These are phyloP conservation scores for Colletotrichum lini DNA, from an alignment of 2,329 filamentous ascomycete genomes.

Conservation along the genomic window DNA sequence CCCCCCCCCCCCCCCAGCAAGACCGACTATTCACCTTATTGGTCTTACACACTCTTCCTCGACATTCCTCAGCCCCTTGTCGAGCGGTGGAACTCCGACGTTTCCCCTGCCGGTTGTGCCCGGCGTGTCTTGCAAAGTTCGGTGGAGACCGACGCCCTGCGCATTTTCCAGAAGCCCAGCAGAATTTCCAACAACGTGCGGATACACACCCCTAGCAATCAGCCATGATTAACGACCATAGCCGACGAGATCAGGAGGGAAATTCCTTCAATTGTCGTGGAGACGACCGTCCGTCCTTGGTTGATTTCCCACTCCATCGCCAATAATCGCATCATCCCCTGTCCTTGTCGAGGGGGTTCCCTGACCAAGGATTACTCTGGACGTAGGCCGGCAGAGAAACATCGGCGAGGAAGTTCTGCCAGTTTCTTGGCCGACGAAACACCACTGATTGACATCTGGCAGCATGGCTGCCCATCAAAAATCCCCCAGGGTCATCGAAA, in stretches of 20 bases:
- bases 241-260: slow-evolving; percentile 11
- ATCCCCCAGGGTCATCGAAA: not conserved
- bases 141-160: slow-evolving; percentile 31
- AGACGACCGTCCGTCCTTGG: not conserved
- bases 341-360: not conserved
- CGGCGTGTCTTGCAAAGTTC: slow-evolving; percentile 14
- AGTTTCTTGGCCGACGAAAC: slow-evolving; percentile 6
- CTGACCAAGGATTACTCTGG: no score
- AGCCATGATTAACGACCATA: not conserved
- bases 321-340: not conserved
- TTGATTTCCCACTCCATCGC: not conserved
- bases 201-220: slow-evolving; percentile 7
- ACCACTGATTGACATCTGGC: not conserved
- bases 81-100: slow-evolving; percentile 39
- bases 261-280: slow-evolving; percentile 6
- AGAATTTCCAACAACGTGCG: slow-evolving; percentile 4
- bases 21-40: slow-evolving; percentile 16
- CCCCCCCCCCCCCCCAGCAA: slow-evolving; percentile 2
- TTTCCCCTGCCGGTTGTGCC: slow-evolving; percentile 31
- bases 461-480: slow-evolving; percentile 6
- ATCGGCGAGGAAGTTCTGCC: not conserved
- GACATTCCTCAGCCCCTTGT: slow-evolving; percentile 23
- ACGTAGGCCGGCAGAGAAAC: slow-evolving; percentile 1
- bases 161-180: slow-evolving; percentile 40
- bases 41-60: slow-evolving; percentile 14